Percentiles rank a stretch among this genome's conserved stretches.
Conservation (phyloP, 2,329 filamentous ascomycete genomes). For the Pseudogymnoascus sp. region DNA sequence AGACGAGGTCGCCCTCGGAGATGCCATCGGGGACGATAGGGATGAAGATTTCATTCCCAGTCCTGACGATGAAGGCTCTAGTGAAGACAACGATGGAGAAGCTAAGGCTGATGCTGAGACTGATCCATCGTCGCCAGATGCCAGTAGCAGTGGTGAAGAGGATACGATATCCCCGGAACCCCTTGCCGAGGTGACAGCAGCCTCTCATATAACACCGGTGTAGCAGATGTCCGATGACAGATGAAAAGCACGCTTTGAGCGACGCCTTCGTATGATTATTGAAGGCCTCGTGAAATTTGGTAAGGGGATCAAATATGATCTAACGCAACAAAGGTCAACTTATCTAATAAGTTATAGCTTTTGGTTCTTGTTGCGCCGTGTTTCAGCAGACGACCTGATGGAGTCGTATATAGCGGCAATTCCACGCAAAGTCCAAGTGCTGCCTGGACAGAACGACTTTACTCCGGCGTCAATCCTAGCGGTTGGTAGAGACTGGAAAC, state of each 20-base stretch:
- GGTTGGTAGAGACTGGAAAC: neutral
- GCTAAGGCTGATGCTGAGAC: too few relatives aligned
- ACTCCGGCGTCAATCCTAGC: neutral
- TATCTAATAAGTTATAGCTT: neutral
- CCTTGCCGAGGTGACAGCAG: too few relatives aligned
- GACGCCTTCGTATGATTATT: neutral
- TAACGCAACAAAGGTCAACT: neutral
- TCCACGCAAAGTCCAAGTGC: neutral
- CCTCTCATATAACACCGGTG: neutral
- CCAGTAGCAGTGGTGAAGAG: neutral
- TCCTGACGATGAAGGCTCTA: neutral
- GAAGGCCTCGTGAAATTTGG: neutral
- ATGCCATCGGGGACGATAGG: neutral
- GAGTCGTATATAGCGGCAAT: neutral
- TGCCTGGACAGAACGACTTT: neutral
- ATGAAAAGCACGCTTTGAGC: neutral
- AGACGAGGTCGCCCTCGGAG: neutral
- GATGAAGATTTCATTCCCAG: neutral
- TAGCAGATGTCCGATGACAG: neutral
- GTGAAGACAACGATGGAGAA: neutral
- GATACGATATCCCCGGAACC: too few relatives aligned
- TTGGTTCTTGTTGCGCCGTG: neutral
- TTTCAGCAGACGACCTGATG: neutral
- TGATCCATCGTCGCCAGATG: neutral
- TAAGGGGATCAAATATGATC: neutral